Conservation (phyloP, 257 asterid genomes). For the Osmanthus fragrans region DNA sequence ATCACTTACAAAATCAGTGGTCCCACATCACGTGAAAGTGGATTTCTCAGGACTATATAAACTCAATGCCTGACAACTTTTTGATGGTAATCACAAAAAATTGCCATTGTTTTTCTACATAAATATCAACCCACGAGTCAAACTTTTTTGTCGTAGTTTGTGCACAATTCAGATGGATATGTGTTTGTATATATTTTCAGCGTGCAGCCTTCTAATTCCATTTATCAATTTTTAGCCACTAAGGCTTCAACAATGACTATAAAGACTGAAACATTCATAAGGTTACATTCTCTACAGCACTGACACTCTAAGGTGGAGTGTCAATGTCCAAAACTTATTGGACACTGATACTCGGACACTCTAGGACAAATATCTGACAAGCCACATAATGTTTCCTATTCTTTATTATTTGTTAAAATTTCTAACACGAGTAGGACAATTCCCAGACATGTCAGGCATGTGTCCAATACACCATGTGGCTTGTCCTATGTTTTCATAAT, state of each 20-base stretch:
- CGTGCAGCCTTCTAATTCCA: neutral
- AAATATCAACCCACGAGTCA: neutral
- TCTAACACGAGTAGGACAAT: neutral
- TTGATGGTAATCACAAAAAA: neutral
- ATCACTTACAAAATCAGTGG: slow-evolving; percentile 3
- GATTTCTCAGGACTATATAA: neutral
- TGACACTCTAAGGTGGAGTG: neutral
- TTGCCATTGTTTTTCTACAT: neutral
- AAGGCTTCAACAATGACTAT: neutral
- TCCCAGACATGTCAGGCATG: neutral
- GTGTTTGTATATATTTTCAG: neutral
- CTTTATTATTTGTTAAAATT: neutral
- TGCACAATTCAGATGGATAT: neutral
- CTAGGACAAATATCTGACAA: neutral
- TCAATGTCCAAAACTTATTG: neutral
- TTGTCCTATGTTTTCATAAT: neutral
- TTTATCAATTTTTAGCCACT: neutral
- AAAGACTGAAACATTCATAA: neutral
- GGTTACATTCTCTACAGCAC: neutral
- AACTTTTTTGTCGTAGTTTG: neutral
- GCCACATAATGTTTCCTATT: neutral
- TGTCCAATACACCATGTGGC: neutral
- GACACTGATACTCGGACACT: neutral
- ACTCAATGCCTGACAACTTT: neutral
- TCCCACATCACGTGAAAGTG: neutral